Base-by-base conservation (phyloP, 179 eudicot genomes). In the Beta corolliflora region DNA sequence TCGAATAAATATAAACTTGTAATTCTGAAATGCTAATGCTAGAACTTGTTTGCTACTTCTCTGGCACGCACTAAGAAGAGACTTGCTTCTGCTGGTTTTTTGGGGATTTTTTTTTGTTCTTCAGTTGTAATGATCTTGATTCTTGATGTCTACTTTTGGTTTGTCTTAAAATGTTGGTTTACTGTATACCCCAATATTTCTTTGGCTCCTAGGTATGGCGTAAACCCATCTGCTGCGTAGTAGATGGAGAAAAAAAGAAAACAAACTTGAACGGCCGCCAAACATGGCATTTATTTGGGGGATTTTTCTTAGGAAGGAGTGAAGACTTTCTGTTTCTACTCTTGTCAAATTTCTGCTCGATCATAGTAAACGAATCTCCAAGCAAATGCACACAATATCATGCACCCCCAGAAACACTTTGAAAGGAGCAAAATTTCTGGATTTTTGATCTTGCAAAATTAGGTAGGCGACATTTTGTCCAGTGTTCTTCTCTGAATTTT, bases 361-460 rank as follows among this genome's bases (percentile, higher is more conserved):
- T 80, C 63, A 52, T 58, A 67, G 59, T n/a, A 56, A 70, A 58
- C 80, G 76, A 69, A 68, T 81, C 80, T 76, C 80, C 59, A 81
- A 3, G 70, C 63, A 25, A 19, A n/a, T 29, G 23, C 79, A 23
- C 63, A 15, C 66, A 29, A 31, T 80, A 48, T 48, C 64, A 67
- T 76, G 75, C 50, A 52, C 12, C 45, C 5, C 69, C 36, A 1
- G 50, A 45, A 13, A 13, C 8, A 55, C 44, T 75, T 53, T 25
- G 68, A 63, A 76, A 44, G 2, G 23, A 5, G 41, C 31, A 53
- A 3, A 12, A 58, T 44, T 72, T 36, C 16, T 45, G 75, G 75
- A 36, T 16, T 67, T 64, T 54, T 68, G 60, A 36, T n/a, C 44
- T 75, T 13, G n/a, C n/a, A n/a, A 5, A 21, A 2, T 54, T 31